Evolutionary conservation across 208 protist genomes (phyloP).

Genomic region (Phytomonas francai): DNA sequence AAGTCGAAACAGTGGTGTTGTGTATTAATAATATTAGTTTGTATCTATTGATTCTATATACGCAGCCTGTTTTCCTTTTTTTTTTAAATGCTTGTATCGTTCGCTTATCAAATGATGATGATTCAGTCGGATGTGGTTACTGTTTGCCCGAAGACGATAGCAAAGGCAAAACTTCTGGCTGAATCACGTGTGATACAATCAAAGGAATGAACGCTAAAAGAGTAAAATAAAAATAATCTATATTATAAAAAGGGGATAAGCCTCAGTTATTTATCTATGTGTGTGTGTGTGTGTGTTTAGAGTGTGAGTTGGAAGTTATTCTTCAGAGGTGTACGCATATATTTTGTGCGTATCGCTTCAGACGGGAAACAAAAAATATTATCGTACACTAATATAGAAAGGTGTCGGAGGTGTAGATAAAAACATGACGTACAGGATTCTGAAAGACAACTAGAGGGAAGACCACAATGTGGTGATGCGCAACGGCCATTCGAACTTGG

Average conservation of each 20-base stretch:
- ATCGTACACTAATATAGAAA: too few relatives aligned
- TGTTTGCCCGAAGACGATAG: background rate
- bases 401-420: too few relatives aligned
- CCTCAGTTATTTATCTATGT: too few relatives aligned
- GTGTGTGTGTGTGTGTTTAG: too few relatives aligned
- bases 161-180: background rate
- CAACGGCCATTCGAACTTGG: background rate
- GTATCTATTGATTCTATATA: background rate
- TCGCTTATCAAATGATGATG: background rate
- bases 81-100: background rate
- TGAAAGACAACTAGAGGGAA: background rate
- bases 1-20: too few relatives aligned
- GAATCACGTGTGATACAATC: background rate
- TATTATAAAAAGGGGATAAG: background rate
- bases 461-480: background rate
- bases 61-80: background rate
- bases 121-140: background rate
- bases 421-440: too few relatives aligned
- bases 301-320: too few relatives aligned
- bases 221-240: constrained; percentile 8
- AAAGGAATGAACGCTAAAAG: background rate
- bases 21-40: background rate
- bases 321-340: too few relatives aligned
- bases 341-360: too few relatives aligned
- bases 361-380: too few relatives aligned